Base-by-base conservation (phyloP, 176 grass and related monocot species). In the Pontederia paniculata region DNA sequence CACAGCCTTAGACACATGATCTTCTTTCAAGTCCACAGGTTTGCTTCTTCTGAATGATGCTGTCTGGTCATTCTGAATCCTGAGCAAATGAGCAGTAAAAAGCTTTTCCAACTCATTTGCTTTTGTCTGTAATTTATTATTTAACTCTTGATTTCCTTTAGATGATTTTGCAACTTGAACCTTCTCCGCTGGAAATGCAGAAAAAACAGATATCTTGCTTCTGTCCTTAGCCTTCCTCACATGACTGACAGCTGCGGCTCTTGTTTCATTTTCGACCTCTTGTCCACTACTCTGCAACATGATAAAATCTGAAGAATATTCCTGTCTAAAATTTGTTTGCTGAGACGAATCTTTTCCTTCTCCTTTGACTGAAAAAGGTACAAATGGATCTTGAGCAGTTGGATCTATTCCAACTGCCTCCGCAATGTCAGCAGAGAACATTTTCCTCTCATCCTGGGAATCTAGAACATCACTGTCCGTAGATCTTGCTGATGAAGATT, bases 81-180 rank as follows among this genome's bases (percentile, higher is more conserved):
- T 64, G 19, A 84, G 69, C 66, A 90, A 87, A 53, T 90, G 86
- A 22, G 80, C 82, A 66, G 82, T 78, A 81, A 87, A 97, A 58
- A 90, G 66, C 69, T 97, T 89, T 74, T 89, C 86, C 74, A 97
- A 73, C 48, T 90, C 91, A 66, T 87, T 83, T 47, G 91, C 91
- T 48, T 90, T 97, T 68, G 78, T 87, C 78, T 87, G 91, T 25
- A 90, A 67, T 70, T 86, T 79, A 67, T 79, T 82, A 68, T 86
- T 77, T 55, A 59, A 66, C 68, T 83, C 77, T 79, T 87, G 83
- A 76, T 72, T 87, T 53, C 86, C 83, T 78, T 90, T 83, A 45
- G 55, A 65, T 48, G 71, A 59, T 62, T 70, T 82, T 28, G 2
- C 54, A 53, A 43, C 70, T 62, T 45, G 79, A 77, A 54, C 54